Evolutionary conservation across 176 grass and related monocot species (phyloP).

Genomic region (Pontederia paniculata): DNA sequence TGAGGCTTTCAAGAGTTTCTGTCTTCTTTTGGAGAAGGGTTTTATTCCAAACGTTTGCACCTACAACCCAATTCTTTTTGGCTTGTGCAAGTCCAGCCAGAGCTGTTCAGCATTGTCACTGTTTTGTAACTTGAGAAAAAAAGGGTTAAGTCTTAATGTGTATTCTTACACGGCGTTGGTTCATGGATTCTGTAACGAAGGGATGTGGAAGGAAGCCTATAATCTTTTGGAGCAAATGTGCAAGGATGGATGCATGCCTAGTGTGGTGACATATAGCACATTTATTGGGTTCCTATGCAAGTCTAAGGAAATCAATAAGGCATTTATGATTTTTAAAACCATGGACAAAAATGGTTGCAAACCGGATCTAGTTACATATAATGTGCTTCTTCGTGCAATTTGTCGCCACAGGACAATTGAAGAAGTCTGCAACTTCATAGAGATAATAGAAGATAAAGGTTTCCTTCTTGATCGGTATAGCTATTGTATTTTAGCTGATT

Average conservation of each 20-base stretch:
- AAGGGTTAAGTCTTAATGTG: conserved; percentile 16
- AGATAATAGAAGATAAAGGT: conserved; percentile 13
- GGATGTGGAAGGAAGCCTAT: conserved; percentile 23
- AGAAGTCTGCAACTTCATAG: conserved; percentile 15
- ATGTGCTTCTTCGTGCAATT: conserved; percentile 26
- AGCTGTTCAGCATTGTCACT: conserved; percentile 12
- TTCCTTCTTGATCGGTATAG: conserved; percentile 11
- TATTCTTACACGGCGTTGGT: conserved; percentile 23
- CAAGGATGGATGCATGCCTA: conserved; percentile 13
- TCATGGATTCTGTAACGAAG: conserved; percentile 24
- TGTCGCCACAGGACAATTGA: neutral
- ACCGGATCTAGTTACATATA: conserved; percentile 18
- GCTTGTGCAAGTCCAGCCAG: conserved; percentile 9
- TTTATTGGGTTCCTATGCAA: conserved; percentile 23
- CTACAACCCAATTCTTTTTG: conserved; percentile 20
- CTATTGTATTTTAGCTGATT: conserved; percentile 4
- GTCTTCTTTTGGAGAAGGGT: neutral
- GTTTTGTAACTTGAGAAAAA: conserved; percentile 24
- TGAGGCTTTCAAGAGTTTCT: conserved; percentile 11
- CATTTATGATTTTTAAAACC: conserved; percentile 17
- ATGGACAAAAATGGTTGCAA: conserved; percentile 11
- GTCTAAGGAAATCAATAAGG: conserved; percentile 3
- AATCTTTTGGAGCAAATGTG: conserved; percentile 17
- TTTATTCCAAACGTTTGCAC: conserved; percentile 16
- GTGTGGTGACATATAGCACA: conserved; percentile 25